These are phyloP conservation scores for Rhizopogon salebrosus DNA, from an alignment of 768 basidiomycete genomes.

Conservation along the genomic window DNA sequence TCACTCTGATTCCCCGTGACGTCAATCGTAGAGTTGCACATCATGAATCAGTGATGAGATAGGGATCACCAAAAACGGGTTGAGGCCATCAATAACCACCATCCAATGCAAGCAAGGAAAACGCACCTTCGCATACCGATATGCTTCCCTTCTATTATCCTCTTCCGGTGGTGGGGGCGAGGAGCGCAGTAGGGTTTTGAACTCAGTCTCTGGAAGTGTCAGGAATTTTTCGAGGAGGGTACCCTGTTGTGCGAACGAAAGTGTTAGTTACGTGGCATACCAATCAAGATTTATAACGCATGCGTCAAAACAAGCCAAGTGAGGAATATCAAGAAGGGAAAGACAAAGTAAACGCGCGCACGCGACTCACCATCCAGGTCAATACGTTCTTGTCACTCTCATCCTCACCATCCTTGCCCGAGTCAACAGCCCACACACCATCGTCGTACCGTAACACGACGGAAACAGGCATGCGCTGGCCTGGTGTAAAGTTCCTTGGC, in stretches of 20 bases:
- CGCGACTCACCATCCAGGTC: constrained; percentile 58
- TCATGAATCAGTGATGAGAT: too few species aligned
- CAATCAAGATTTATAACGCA: background rate
- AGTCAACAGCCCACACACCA: constrained; percentile 66
- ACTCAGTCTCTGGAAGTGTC: constrained; percentile 61
- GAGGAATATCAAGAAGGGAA: background rate
- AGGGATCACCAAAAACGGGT: too few species aligned
- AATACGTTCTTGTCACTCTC: constrained; percentile 62
- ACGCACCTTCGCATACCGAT: constrained; percentile 77
- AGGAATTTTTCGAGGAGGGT: constrained; percentile 86
- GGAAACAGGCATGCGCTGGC: constrained; percentile 72
- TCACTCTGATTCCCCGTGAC: constrained; percentile 24
- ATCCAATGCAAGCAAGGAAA: constrained; percentile 30
- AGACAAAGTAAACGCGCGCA: background rate
- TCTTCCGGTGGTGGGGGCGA: constrained; percentile 12
- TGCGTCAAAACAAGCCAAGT: background rate
- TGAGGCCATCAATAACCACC: too few species aligned
- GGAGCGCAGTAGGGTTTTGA: constrained; percentile 49
- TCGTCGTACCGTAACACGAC: constrained; percentile 61
- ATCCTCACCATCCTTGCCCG: constrained; percentile 36
- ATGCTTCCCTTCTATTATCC: constrained; percentile 59
- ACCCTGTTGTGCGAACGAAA: constrained; percentile 45
- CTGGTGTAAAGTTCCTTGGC: constrained; percentile 65
- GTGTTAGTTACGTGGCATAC: background rate
- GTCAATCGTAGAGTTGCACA: background rate